Percentiles rank a stretch among this genome's conserved stretches.
These are phyloP conservation scores for Cercophora scortea DNA, from an alignment of 495 filamentous ascomycete species.

Conservation along the genomic window DNA sequence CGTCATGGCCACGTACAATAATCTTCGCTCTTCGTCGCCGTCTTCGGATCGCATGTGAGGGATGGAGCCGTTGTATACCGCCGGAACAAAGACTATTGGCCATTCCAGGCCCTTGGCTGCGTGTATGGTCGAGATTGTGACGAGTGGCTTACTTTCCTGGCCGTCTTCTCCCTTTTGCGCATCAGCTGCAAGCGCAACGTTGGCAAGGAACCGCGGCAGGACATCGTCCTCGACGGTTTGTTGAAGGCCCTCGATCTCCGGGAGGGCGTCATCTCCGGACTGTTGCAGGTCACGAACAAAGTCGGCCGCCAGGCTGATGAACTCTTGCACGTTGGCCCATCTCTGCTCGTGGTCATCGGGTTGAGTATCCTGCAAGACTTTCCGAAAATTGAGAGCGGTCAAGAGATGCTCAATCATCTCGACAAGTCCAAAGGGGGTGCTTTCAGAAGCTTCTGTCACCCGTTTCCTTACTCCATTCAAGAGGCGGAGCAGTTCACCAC, in stretches of 20 bases:
- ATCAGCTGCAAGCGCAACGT: slow-evolving; percentile 79
- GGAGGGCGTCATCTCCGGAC: slow-evolving; percentile 59
- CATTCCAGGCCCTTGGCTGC: slow-evolving; percentile 96
- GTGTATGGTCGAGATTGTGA: slow-evolving; percentile 95
- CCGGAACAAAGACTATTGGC: slow-evolving; percentile 94
- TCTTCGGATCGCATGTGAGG: slow-evolving; percentile 93
- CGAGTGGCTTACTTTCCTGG: slow-evolving; percentile 50
- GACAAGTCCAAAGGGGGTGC: slow-evolving; percentile 44
- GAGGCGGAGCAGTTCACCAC: slow-evolving; percentile 39
- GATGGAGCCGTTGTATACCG: slow-evolving; percentile 84
- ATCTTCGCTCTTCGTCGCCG: slow-evolving; percentile 75
- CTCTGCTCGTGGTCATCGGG: slow-evolving; percentile 69
- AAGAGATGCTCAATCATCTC: slow-evolving; percentile 70
- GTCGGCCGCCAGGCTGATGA: slow-evolving; percentile 68
- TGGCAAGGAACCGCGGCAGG: slow-evolving; percentile 78
- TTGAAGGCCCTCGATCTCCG: slow-evolving; percentile 65
- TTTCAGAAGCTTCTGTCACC: slow-evolving; percentile 36
- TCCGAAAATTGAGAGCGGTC: slow-evolving; percentile 63
- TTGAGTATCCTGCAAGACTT: slow-evolving; percentile 61
- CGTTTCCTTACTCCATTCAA: slow-evolving; percentile 54
- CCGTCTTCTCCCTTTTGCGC: slow-evolving; percentile 52
- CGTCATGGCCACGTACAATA: slow-evolving; percentile 98
- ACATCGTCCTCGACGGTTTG: slow-evolving; percentile 62
- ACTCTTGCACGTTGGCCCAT: slow-evolving; percentile 91
- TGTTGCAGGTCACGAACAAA: slow-evolving; percentile 44